Evolutionary conservation across 345 rosid genomes (phyloP), one percentile per base, ranked within the genome.

Genomic region (Acer saccharum): DNA sequence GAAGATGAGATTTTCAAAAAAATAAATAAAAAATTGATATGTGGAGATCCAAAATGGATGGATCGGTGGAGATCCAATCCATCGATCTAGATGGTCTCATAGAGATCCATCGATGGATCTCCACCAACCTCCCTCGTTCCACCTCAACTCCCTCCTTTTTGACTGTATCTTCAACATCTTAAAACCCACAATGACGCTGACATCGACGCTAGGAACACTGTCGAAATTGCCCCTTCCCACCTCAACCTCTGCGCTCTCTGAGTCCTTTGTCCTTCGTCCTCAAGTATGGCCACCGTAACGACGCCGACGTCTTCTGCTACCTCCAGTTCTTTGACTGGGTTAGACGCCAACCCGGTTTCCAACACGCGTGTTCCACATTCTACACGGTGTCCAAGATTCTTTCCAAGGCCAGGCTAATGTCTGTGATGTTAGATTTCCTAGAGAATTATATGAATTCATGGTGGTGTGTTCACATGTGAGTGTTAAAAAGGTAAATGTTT

Each of bases 291-390:
- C 60, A 55, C 20, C 1, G n/a, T 11, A 83, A 76, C 20, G 52
- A 74, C 77, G 46, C 79, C 10, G 88, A 89, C 29, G 84, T 94
- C 52, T 83, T 90, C 14, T 84, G 90, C 9, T 92, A 97, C 74
- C 86, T 96, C 77, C 85, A 85, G 76, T 94, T 96, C 90, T 96
- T 91, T 81, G 97, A 92, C 46, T 96, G 99, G 98, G 97, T 90
- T 2, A 95, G 97, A 23, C 88, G 81, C 14, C 98, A 92, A 70
- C 84, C 76, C 0, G 88, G 89, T 2, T 95, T 86, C 58, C 44
- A 70, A 68, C 97, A 92, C 73, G 86, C 95, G 1, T 89, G 90
- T 2, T 84, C 83, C 27, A 90, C 97, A 6, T 94, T 83, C 70
- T 80, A 86, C 20, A 92, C 97, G 41, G 85, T 93, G n/a, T 89